A percentile compares a stretch with the other conserved stretches of the same genome.
These are phyloP conservation scores for Cyclostephanos invisitatus DNA, from an alignment of 108 stramenopile genomes.

Conservation along the genomic window DNA sequence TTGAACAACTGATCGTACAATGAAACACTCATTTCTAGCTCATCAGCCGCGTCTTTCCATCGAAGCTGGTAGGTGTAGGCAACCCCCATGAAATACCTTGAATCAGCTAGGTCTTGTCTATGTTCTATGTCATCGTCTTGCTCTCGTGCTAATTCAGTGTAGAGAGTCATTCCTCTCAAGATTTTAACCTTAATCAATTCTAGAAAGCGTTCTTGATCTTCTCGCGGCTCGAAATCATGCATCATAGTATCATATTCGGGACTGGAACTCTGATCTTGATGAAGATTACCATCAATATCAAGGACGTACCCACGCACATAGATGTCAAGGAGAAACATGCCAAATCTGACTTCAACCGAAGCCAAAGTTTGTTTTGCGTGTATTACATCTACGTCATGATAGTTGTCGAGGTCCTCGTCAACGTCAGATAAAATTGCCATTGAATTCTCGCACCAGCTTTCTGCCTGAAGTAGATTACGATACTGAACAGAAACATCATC, in stretches of 20 bases:
- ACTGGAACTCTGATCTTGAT: not conserved
- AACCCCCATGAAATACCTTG: not conserved
- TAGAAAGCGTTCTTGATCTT: not conserved
- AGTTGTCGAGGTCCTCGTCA: not conserved
- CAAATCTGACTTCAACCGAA: not conserved
- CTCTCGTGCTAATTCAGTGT: not conserved
- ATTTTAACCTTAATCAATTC: not conserved
- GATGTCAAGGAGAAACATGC: conserved; percentile 13
- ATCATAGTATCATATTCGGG: not conserved
- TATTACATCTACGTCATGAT: not conserved
- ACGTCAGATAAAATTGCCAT: not conserved
- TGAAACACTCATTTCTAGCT: not conserved
- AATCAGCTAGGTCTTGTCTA: not conserved
- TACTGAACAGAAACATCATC: not conserved
- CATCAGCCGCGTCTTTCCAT: not conserved
- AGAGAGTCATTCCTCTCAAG: not conserved
- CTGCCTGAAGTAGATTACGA: not conserved
- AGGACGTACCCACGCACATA: conserved; percentile 5
- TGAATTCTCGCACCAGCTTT: not conserved
- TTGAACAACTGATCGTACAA: not conserved
- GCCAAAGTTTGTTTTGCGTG: not conserved
- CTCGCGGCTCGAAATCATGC: not conserved
- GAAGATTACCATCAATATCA: conserved; percentile 9
- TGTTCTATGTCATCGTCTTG: not conserved
- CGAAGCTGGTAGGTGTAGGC: not conserved